Conservation (phyloP, 805 yeast species). For the Yamadazyma kitorensis region DNA sequence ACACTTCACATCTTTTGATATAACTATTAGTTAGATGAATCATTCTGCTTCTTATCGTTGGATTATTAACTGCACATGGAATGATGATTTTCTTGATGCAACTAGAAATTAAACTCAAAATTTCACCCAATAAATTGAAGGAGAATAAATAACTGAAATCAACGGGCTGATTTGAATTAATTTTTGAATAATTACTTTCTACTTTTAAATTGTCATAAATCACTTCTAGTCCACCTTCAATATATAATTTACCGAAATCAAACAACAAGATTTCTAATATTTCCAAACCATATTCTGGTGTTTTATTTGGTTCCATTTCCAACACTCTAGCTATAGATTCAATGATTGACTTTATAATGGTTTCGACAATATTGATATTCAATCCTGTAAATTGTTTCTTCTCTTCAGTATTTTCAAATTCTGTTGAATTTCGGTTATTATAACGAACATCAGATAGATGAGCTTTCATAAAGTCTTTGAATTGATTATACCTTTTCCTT, state of each 20-base stretch:
- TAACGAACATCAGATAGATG: constrained; percentile 34
- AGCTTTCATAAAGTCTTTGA: constrained; percentile 56
- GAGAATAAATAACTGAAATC: constrained; percentile 48
- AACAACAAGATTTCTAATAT: constrained; percentile 63
- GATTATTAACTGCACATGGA: constrained; percentile 66
- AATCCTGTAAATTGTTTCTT: constrained; percentile 19
- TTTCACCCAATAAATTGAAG: constrained; percentile 54
- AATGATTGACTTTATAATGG: constrained; percentile 63
- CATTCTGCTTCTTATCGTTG: constrained; percentile 56
- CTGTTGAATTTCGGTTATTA: constrained; percentile 15
- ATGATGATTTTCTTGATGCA: constrained; percentile 71
- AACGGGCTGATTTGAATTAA: constrained; percentile 24
- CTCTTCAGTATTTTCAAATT: constrained; percentile 19
- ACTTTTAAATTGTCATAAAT: constrained; percentile 49
- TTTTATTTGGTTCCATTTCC: constrained; percentile 64
- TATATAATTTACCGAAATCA: constrained; percentile 70
- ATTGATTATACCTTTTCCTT: constrained; percentile 47
- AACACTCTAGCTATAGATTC: constrained; percentile 76
- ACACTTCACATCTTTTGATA: constrained; percentile 58
- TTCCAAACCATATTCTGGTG: constrained; percentile 62
- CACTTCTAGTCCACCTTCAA: constrained; percentile 73
- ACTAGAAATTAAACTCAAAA: constrained; percentile 63
- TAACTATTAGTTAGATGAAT: constrained; percentile 60
- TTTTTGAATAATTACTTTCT: constrained; percentile 22
- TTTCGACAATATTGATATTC: constrained; percentile 52